Conservation (phyloP, 495 filamentous ascomycete genomes). For the Trypethelium eluteriae region DNA sequence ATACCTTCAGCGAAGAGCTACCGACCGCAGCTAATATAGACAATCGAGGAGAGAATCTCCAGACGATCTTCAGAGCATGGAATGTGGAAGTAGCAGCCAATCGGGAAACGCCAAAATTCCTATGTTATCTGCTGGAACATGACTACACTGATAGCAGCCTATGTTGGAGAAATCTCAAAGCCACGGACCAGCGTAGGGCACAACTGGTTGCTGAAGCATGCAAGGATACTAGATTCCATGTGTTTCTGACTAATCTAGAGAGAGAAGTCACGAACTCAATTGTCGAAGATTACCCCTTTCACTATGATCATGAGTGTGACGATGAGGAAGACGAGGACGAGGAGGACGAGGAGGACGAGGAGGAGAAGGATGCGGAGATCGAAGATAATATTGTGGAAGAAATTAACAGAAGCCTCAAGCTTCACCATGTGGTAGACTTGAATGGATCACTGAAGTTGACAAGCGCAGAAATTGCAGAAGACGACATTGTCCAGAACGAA, state of each 20-base stretch:
- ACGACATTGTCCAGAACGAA: constrained; percentile 32
- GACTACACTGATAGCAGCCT: constrained; percentile 43
- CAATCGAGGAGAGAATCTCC: constrained; percentile 26
- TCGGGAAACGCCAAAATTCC: constrained; percentile 7
- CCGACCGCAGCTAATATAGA: neutral
- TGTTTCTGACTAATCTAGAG: constrained; percentile 38
- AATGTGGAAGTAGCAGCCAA: neutral
- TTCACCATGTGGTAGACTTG: constrained; percentile 29
- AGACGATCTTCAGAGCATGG: constrained; percentile 27
- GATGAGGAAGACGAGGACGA: constrained; percentile 21
- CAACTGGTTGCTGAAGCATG: constrained; percentile 32
- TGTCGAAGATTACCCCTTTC: neutral
- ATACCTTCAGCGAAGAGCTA: constrained; percentile 12
- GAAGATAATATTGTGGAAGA: constrained; percentile 19
- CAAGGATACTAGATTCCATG: constrained; percentile 28
- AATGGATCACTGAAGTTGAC: constrained; percentile 25
- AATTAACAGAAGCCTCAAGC: constrained; percentile 17
- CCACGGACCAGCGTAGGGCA: constrained; percentile 32
- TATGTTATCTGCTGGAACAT: constrained; percentile 42
- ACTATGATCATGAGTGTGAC: constrained; percentile 23
- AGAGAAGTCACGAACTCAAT: constrained; percentile 25
- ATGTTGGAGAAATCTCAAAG: constrained; percentile 37
- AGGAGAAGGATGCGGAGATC: constrained; percentile 21
- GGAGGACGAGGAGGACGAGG: constrained; percentile 20
- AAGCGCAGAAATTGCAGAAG: constrained; percentile 25